These are phyloP conservation scores for Syzygium aromaticum DNA, from an alignment of 345 rosid genomes.

Conservation along the genomic window DNA sequence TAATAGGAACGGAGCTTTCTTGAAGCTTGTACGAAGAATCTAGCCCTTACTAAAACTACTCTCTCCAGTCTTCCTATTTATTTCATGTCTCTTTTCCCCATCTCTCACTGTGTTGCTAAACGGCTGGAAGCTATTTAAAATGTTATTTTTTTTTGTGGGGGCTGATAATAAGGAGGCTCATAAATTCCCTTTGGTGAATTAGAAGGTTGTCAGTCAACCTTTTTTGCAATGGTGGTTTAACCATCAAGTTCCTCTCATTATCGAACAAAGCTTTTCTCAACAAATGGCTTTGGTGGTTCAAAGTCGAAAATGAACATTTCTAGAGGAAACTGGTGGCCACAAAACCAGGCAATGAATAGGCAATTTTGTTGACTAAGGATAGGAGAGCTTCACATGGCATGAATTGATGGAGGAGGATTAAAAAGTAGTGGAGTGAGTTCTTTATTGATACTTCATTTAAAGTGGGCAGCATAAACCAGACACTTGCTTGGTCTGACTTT, in stretches of 20 bases:
- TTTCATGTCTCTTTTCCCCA: too few species aligned
- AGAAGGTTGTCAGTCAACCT: too few species aligned
- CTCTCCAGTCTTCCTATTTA: too few species aligned
- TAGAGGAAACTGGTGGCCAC: not conserved
- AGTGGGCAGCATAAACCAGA: not conserved
- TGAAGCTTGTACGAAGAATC: not conserved
- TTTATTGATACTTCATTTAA: not conserved
- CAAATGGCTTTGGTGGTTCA: not conserved
- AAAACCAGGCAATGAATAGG: not conserved
- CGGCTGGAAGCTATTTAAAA: too few species aligned
- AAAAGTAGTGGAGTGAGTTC: not conserved
- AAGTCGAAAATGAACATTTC: not conserved
- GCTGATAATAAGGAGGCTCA: too few species aligned
- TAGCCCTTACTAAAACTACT: not conserved
- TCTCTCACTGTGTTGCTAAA: too few species aligned
- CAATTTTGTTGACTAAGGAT: not conserved
- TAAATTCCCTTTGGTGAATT: too few species aligned
- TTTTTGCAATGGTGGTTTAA: not conserved
- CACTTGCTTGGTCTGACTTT: not conserved
- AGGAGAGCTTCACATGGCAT: not conserved
- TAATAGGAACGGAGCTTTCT: not conserved
- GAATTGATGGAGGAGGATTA: not conserved
- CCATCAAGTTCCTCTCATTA: not conserved
- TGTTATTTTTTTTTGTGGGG: too few species aligned
- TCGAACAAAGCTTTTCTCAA: not conserved